Evolutionary conservation across 2,329 filamentous ascomycete species (phyloP).

Genomic region (Xylaria sp.): DNA sequence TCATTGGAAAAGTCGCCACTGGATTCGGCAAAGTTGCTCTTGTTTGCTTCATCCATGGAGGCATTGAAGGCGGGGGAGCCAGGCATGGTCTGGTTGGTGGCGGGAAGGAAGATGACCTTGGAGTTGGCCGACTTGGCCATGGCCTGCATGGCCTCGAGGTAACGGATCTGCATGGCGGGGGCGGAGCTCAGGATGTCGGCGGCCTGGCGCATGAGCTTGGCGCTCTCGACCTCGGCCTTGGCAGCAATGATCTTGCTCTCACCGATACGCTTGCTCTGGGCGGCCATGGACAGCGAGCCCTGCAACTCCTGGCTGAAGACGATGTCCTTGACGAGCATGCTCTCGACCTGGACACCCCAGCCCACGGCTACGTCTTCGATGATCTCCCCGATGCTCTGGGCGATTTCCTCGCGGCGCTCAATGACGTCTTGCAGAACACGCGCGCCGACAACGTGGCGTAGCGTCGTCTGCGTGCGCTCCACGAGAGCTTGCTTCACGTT

Average conservation of each 20-base stretch:
- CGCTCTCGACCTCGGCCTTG: conserved; percentile 94
- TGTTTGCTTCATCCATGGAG: conserved; percentile 53
- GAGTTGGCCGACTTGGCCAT: conserved; percentile 95
- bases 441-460: conserved; percentile 95
- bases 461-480: conserved; percentile 96
- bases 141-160: conserved; percentile 97
- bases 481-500: conserved; percentile 96
- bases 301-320: conserved; percentile 96
- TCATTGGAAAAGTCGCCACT: conserved; percentile 59
- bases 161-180: conserved; percentile 97
- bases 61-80: conserved; percentile 55
- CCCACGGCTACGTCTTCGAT: conserved; percentile 94
- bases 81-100: conserved; percentile 69
- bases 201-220: conserved; percentile 92
- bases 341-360: conserved; percentile 97
- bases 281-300: conserved; percentile 96
- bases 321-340: conserved; percentile 99
- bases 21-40: conserved; percentile 57
- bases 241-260: conserved; percentile 98
- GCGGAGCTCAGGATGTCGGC: conserved; percentile 92
- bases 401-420: conserved; percentile 96
- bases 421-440: conserved; percentile 97
- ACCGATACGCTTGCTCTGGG: conserved; percentile 97
- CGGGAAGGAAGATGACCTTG: conserved; percentile 87
- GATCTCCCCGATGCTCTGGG: conserved; percentile 93